Conservation (phyloP, 2,329 filamentous ascomycete genomes). For the Fusarium sp. region DNA sequence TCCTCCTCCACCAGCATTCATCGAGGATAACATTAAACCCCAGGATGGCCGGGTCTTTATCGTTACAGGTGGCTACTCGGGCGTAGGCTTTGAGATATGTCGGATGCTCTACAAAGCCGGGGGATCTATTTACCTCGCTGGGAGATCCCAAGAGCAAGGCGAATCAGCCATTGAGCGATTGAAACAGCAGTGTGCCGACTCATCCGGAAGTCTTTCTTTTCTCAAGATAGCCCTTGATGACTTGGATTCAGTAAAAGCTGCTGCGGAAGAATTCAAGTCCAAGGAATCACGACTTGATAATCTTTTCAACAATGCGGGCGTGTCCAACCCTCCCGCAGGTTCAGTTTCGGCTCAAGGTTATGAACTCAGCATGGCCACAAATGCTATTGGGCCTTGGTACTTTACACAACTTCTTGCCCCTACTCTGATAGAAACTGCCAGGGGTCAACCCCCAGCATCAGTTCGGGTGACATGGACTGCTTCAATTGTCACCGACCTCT, state of each 20-base stretch:
- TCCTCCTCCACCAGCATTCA: conserved; percentile 9
- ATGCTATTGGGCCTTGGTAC: conserved; percentile 32
- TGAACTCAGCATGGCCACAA: conserved; percentile 37
- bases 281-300: conserved; percentile 28
- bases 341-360: conserved; percentile 31
- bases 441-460: not conserved
- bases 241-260: conserved; percentile 17
- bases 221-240: conserved; percentile 24
- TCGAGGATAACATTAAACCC: conserved; percentile 2
- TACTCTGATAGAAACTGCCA: conserved; percentile 9
- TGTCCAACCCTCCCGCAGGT: conserved; percentile 24
- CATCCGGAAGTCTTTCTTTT: conserved; percentile 14
- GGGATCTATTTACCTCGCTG: conserved; percentile 34
- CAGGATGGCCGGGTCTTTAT: conserved; percentile 25
- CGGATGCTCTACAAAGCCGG: conserved; percentile 25
- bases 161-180: conserved; percentile 12
- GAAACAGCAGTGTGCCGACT: not conserved
- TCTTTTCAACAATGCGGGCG: conserved; percentile 38
- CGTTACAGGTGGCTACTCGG: conserved; percentile 37
- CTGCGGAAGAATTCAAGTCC: conserved; percentile 13
- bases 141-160: conserved; percentile 24
- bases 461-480: conserved; percentile 34
- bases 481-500: conserved; percentile 27
- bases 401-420: conserved; percentile 34
- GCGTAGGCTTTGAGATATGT: conserved; percentile 32